Base-by-base conservation (phyloP, 345 rosid species). In the Populus ilicifolia region DNA sequence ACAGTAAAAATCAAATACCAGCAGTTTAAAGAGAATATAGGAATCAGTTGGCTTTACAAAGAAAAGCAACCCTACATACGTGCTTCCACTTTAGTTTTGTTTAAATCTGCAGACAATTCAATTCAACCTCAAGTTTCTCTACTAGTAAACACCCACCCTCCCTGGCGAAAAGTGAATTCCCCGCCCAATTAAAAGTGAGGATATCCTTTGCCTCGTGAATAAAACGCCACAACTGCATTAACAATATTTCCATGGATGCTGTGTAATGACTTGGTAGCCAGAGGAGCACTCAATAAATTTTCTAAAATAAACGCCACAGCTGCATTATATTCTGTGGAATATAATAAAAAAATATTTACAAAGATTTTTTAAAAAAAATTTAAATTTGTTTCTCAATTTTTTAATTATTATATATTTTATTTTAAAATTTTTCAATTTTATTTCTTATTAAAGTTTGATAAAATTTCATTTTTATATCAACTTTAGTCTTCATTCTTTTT, bases 171-270 rank as follows among this genome's bases (percentile, higher is more conserved):
- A 61, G 76, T 46, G 76, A 75, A 80, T 65, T 69, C 71, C 72
- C 69, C 64, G 18, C 21, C 62, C 46, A 8, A 33, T 38, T 7
- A 50, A 72, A 77, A 48, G 69, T 16, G 67, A 72, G 86, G 75
- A 83, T 83, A 75, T 78, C 52, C 80, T 30, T 2, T 54, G 50
- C 77, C 69, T 68, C 85, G 86, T 84, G 69, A 84, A 83, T 67
- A 63, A 48, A 81, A 84, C 85, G 87, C 87, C 63, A 83, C 79
- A 72, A 36, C 52, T 43, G 77, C 52, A 75, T 78, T 75, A 39
- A 65, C 41, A 56, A 36, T 54, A n/a, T 72, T 29, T 17, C 36
- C 36, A 33, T 33, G 69, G 67, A 38, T 62, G 56, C n/a, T 50
- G 6, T 18, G 18, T 50, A 16, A 33, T 50, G 56, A 50, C 56